These are phyloP conservation scores for Triticum timopheevii DNA, from an alignment of 176 grass and related monocot species.

Conservation along the genomic window DNA sequence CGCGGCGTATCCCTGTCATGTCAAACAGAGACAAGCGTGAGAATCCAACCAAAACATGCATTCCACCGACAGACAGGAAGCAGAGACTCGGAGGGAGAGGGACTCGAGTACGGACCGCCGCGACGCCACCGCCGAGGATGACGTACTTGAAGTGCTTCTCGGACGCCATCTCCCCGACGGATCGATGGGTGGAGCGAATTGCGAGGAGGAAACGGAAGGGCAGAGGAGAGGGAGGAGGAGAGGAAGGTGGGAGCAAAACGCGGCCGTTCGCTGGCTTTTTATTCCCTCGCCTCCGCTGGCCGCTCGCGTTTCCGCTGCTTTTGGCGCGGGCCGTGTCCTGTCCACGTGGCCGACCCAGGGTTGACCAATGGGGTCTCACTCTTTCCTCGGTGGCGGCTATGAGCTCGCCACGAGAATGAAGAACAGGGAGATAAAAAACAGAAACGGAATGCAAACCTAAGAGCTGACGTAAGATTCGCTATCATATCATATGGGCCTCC, in stretches of 20 bases:
- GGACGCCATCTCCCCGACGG: constrained; percentile 11
- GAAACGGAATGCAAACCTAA: neutral
- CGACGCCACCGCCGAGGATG: constrained; percentile 90
- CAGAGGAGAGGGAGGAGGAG: neutral
- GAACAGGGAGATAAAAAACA: neutral
- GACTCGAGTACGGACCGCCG: constrained; percentile 42
- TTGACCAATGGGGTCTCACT: too few relatives aligned
- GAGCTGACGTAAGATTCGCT: neutral
- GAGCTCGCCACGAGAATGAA: neutral
- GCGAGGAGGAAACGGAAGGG: neutral
- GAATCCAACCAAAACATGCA: neutral
- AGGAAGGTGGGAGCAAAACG: neutral
- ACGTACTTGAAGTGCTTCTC: constrained; percentile 90
- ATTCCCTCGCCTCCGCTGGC: neutral
- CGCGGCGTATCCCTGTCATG: constrained; percentile 86
- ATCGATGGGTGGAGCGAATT: neutral
- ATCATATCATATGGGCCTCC: neutral
- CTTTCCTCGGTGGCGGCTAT: neutral
- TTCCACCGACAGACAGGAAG: neutral
- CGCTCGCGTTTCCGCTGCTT: neutral
- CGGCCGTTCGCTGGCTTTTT: constrained; percentile 32
- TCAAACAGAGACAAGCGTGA: neutral
- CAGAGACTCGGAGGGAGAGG: neutral
- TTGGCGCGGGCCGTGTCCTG: constrained; percentile 16
- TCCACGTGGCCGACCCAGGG: constrained; percentile 6